Base-by-base conservation (phyloP, 2,329 filamentous ascomycete genomes). In the Tolypocladium pustulatum region DNA sequence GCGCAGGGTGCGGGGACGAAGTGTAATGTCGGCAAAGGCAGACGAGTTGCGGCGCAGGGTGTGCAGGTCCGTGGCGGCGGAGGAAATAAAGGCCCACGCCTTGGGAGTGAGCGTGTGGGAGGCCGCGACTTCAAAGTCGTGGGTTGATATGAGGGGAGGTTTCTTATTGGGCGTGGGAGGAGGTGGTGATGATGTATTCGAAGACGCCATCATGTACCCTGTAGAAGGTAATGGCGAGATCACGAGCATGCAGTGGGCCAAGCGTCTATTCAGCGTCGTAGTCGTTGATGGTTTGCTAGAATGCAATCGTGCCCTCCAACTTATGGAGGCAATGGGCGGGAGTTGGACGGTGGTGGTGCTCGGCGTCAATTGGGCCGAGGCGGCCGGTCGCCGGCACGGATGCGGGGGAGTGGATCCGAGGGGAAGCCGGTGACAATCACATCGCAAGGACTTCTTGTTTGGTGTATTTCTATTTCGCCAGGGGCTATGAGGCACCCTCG, bases 31-130 rank as follows among this genome's bases (percentile, higher is more conserved):
- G 46, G 76, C 72, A 64, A 84, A 85, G 61, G 78, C 73, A 0
- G 76, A 73, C 30, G 73, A 76, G 67, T 88, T 89, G 55, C 78
- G 76, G 55, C 61, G 63, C 54, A 85, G 81, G 41, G 86, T 82
- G 65, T 78, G 78, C n/a, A 75, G 69, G 65, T 80, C 86, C 7
- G 84, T 87, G 13, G 85, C 82, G 2, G 85, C 86, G 10, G 83
- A 86, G 25, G 83, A 86, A 66, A 85, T 82, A 65, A 88, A 89
- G 0, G 85, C 86, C 83, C 83, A 88, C n/a, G 85, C 81, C 65
- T 89, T 88, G 27, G 79, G 77, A 10, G 77, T 76, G 54, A 86
- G 76, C 7, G 78, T 80, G 32, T 74, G 73, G 20, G 78, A 76
- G 4, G 85, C 85, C 0, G 80, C 82, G 13, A 72, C 60, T 56